Base-by-base conservation (phyloP, 2,329 filamentous ascomycete genomes). In the Tricladium varicosporioides region DNA sequence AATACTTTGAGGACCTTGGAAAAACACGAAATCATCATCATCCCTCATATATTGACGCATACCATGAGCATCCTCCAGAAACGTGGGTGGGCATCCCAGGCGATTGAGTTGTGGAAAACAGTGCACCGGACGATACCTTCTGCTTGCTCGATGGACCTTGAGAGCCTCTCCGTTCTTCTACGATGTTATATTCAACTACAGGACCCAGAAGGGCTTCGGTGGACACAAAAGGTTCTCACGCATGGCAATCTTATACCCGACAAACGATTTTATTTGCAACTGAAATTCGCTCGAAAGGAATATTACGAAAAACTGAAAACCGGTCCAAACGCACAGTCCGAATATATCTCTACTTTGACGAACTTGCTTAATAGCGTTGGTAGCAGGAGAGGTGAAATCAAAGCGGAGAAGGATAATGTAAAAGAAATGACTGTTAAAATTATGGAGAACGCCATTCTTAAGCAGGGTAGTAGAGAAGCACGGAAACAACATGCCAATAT, bases 51-150 rank as follows among this genome's bases (percentile, higher is more conserved):
- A 5, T 54, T 69, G 3, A 70, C 66, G 13, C 64, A 69, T 19
- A 60, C 64, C 2, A 60, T 64, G 9, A 67, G 61, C 36, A 54
- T 62, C 31, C 62, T 72, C 11, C 60, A 65, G 10, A 58, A 49
- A 22, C 54, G 52, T 14, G 59, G 63, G 2, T 33, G 54, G 5
- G 57, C 57, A 46, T 53, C 48, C 5, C 43, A 59, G n/a, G 67
- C 67, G n/a, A 50, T 70, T 22, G 58, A 65, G 16, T 61, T 71
- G 14, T 72, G 67, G 69, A 56, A 59, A 5, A 57, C 59, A 19
- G 58, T 68, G 48, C 65, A 64, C 44, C 44, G 46, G 19, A 55
- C 60, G 22, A 31, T 51, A 32, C 16, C 63, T n/a, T 16, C 47
- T 19, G 48, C 45, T 22, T 58, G 56, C n/a, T 51, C 47, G 7